Evolutionary conservation across 495 filamentous ascomycete genomes (phyloP).

Genomic region (Hypoxylon crocopeplum): DNA sequence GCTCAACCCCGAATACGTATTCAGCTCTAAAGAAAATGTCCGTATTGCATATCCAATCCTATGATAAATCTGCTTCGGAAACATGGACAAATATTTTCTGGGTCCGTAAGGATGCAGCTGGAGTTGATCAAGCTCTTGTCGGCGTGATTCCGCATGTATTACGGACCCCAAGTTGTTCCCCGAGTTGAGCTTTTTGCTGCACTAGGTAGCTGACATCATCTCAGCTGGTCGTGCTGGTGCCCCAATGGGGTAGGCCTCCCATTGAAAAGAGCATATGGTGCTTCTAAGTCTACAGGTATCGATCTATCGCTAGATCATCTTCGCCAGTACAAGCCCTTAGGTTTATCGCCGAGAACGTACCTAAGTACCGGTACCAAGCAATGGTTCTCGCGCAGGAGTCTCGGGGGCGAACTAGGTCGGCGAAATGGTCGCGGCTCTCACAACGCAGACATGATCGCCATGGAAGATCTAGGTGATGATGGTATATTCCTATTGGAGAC

Average conservation of each 20-base stretch:
- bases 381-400: constrained; percentile 3
- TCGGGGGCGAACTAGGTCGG: constrained; percentile 2
- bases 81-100: constrained; percentile 12
- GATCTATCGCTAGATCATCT: constrained; percentile 2
- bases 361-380: neutral
- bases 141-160: constrained; percentile 15
- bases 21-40: constrained; percentile 20
- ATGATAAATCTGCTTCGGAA: constrained; percentile 19
- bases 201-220: constrained; percentile 30
- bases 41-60: constrained; percentile 19
- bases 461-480: constrained; percentile 25
- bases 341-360: neutral
- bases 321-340: neutral
- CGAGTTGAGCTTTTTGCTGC: constrained; percentile 10
- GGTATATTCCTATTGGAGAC: constrained; percentile 24
- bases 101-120: constrained; percentile 11
- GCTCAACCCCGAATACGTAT: constrained; percentile 18
- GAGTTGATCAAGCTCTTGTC: constrained; percentile 10
- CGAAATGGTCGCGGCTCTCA: neutral
- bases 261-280: constrained; percentile 4
- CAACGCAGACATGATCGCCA: constrained; percentile 15
- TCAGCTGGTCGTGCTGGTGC: constrained; percentile 25
- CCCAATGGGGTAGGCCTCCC: constrained; percentile 23
- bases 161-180: constrained; percentile 27
- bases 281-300: constrained; percentile 3